Conservation (phyloP, 2,329 filamentous ascomycete genomes). For the Colletotrichum tamarilloi region DNA sequence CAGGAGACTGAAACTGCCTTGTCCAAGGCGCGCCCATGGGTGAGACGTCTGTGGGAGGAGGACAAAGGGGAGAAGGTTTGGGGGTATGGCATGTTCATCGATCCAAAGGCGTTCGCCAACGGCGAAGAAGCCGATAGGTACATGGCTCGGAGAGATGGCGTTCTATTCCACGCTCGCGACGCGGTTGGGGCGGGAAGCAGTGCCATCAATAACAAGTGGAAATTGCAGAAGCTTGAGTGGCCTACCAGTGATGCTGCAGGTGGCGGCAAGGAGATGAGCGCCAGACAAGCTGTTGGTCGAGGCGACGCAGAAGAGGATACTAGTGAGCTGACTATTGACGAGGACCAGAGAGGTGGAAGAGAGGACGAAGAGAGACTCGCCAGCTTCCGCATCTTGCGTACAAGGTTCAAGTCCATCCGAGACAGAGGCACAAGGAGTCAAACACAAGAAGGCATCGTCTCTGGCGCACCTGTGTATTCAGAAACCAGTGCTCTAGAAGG, state of each 20-base stretch:
- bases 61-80: conserved; percentile 1
- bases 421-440: not conserved
- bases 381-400: not conserved
- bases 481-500: not conserved
- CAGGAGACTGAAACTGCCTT: not conserved
- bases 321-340: not conserved
- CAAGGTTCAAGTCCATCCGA: not conserved
- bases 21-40: not conserved
- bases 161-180: not conserved
- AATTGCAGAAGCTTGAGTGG: not conserved
- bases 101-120: not conserved
- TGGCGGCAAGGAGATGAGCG: not conserved
- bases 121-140: not conserved
- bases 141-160: not conserved
- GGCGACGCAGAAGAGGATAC: not conserved
- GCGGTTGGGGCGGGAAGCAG: not conserved
- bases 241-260: not conserved
- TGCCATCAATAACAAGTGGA: not conserved
- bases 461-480: not conserved
- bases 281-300: not conserved
- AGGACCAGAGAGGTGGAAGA: not conserved
- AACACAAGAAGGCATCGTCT: not conserved
- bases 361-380: not conserved
- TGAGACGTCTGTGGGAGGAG: conserved; percentile 4
- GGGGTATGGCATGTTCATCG: conserved; percentile 4